phyloP scores from a whole-genome alignment of 441 rosid species.

The Dalechampia spathulata region DNA sequence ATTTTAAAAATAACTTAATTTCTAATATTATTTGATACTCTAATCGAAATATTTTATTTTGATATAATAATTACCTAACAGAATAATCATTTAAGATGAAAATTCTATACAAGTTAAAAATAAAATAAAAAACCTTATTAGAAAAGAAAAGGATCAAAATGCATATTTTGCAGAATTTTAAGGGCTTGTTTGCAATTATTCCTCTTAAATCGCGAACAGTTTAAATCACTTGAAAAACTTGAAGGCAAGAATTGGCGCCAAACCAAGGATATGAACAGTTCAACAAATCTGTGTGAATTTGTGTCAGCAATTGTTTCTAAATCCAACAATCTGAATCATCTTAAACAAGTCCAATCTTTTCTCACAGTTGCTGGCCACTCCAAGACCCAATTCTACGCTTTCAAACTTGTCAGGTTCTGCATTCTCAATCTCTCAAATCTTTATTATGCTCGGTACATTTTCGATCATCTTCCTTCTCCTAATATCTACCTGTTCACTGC shows the following conservation, averaged over 20 bases:
- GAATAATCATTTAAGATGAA: no score
- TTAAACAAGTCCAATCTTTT: constrained; percentile 69
- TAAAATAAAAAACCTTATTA: no score
- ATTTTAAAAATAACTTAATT: no score
- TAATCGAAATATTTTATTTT: no score
- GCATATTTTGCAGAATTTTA: no score
- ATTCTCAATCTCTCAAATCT: constrained; percentile 44
- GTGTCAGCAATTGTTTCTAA: constrained; percentile 33
- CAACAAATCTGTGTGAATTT: constrained; percentile 26
- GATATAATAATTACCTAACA: no score
- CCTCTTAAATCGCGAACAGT: no score
- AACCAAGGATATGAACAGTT: not conserved
- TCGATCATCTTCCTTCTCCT: constrained; percentile 43
- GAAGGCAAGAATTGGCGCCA: constrained; percentile 9
- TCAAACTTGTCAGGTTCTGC: constrained; percentile 75
- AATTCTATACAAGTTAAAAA: no score
- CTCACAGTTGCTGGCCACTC: constrained; percentile 46
- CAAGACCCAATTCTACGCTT: constrained; percentile 50
- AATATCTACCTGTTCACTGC: constrained; percentile 63
- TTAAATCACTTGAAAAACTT: no score
- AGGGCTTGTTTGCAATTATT: no score
- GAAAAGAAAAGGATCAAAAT: no score
- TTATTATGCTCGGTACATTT: constrained; percentile 54
- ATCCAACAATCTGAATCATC: constrained; percentile 47
- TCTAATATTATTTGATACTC: no score